These are phyloP conservation scores for Phytopythium montanum DNA, from an alignment of 352 stramenopile genomes.

Conservation along the genomic window DNA sequence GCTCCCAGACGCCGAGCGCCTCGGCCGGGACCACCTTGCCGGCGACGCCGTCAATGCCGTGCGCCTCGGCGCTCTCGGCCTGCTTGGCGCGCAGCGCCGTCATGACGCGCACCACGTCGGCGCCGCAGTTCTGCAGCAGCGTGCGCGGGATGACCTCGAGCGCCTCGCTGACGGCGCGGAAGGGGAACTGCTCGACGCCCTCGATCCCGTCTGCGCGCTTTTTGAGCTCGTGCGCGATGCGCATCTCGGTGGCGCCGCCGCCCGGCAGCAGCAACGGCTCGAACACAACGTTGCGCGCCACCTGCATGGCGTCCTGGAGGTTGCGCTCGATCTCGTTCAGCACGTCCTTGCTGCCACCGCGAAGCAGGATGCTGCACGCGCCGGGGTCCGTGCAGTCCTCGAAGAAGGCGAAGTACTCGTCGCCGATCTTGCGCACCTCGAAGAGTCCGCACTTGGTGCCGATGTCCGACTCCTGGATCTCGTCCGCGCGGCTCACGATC, in stretches of 20 bases:
- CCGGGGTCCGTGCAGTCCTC: constrained; percentile 98
- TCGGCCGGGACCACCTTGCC: constrained; percentile 94
- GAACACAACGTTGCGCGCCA: constrained; percentile 99
- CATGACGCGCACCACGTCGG: constrained; percentile 98
- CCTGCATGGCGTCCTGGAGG: constrained; percentile 99
- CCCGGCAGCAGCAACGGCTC: constrained; percentile 96
- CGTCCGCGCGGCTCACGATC: constrained; percentile 97
- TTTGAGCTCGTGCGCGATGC: constrained; percentile 93
- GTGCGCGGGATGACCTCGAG: constrained; percentile 99
- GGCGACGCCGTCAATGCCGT: constrained; percentile 81
- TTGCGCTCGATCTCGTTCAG: constrained; percentile 99
- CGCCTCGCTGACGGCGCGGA: constrained; percentile 95
- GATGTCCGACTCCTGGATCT: constrained; percentile 99
- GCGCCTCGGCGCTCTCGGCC: constrained; percentile 71
- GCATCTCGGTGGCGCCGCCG: constrained; percentile 98
- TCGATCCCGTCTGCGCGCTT: constrained; percentile 90
- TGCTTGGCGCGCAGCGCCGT: constrained; percentile 96
- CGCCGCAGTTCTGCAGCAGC: constrained; percentile 98
- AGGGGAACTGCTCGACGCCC: constrained; percentile 97
- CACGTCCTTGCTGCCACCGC: constrained; percentile 98
- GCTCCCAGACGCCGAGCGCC: constrained; percentile 98
- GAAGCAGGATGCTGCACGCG: constrained; percentile 98
- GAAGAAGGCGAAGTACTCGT: constrained; percentile 99
- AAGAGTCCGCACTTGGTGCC: constrained; percentile 98
- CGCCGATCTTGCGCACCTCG: constrained; percentile 92